phyloP scores from a whole-genome alignment of 202 grass and related monocot genomes.

The Setaria italica region DNA sequence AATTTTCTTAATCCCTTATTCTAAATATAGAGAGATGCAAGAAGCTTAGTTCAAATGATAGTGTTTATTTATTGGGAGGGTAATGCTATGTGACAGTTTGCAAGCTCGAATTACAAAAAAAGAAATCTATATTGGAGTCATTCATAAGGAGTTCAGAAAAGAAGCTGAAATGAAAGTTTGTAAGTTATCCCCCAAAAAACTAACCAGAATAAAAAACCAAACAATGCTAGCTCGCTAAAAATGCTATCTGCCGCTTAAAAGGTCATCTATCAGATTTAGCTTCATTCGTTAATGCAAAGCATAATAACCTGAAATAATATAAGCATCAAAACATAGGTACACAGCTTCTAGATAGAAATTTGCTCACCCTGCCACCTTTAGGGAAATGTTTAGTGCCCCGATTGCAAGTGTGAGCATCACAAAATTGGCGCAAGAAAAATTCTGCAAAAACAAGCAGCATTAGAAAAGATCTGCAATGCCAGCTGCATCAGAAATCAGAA shows the following conservation, averaged over 20 bases:
- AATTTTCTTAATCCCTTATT: constrained; percentile 1
- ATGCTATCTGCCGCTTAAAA: neutral
- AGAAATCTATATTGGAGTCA: neutral
- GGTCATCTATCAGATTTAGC: neutral
- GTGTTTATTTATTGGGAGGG: neutral
- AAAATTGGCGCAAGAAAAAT: constrained; percentile 96
- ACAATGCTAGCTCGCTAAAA: neutral
- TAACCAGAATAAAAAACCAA: neutral
- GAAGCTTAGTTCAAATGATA: constrained; percentile 1
- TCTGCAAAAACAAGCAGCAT: constrained; percentile 66
- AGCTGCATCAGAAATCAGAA: constrained; percentile 45
- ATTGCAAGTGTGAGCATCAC: constrained; percentile 87
- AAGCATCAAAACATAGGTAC: constrained; percentile 24
- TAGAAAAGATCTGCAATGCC: constrained; percentile 69
- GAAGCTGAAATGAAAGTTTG: neutral
- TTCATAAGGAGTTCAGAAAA: constrained; percentile 10
- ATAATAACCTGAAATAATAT: constrained; percentile 12
- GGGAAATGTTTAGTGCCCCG: constrained; percentile 74
- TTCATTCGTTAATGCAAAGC: constrained; percentile 20
- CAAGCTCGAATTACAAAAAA: constrained; percentile 22
- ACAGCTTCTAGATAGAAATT: constrained; percentile 14
- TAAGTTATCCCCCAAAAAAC: neutral
- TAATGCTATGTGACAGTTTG: neutral
- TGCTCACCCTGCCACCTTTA: constrained; percentile 87
- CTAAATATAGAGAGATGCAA: constrained; percentile 1